Evolutionary conservation across 257 asterid genomes (phyloP).

Genomic region (Solanum paucissectum): DNA sequence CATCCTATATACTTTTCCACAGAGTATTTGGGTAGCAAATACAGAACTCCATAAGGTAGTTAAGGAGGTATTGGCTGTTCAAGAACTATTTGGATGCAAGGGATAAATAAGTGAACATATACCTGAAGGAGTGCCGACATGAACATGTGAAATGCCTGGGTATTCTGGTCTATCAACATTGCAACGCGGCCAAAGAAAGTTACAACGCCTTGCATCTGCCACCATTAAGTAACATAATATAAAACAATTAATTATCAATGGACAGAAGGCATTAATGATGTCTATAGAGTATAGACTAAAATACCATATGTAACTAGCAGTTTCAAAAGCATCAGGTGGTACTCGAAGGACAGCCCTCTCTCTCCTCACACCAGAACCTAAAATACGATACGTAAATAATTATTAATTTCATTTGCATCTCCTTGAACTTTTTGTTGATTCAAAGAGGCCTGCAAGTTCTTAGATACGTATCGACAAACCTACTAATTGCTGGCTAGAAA

Average conservation of each 20-base stretch:
- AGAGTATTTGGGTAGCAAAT: background rate
- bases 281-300: background rate
- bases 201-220: constrained; percentile 91
- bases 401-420: background rate
- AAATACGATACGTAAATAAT: background rate
- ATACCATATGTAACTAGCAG: background rate
- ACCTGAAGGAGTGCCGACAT: constrained; percentile 75
- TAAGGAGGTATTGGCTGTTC: background rate
- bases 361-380: background rate
- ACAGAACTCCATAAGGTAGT: background rate
- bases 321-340: background rate
- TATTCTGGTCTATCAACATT: constrained; percentile 82
- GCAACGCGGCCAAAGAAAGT: constrained; percentile 82
- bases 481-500: background rate
- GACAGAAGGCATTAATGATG: background rate
- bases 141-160: constrained; percentile 94
- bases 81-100: background rate
- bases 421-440: background rate
- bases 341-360: background rate
- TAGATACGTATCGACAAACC: background rate
- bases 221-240: constrained; percentile 2
- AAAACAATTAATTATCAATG: background rate
- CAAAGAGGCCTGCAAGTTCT: background rate
- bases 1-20: background rate
- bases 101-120: background rate